Evolutionary conservation across 495 filamentous ascomycete species (phyloP).

Genomic region (Aspergillus bridgeri): DNA sequence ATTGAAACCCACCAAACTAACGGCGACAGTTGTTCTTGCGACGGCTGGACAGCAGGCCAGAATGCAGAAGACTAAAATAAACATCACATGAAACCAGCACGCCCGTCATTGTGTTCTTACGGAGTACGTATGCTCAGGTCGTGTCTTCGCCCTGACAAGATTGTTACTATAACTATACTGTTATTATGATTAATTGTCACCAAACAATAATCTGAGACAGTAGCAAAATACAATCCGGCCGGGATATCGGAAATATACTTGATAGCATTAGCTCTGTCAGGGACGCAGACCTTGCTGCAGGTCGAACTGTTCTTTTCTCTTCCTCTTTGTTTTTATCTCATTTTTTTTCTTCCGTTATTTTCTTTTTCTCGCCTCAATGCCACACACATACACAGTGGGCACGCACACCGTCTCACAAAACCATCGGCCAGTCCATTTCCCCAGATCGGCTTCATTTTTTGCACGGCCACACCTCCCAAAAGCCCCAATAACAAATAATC

Average conservation of each 20-base stretch:
- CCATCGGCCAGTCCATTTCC: slow-evolving; percentile 15
- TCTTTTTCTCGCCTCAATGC: slow-evolving; percentile 18
- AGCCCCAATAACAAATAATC: slow-evolving; percentile 11
- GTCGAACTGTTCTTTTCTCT: slow-evolving; percentile 1
- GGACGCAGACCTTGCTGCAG: slow-evolving; percentile 17
- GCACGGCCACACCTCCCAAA: slow-evolving; percentile 11
- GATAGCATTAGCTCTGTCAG: slow-evolving; percentile 16
- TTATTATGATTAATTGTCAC: no score
- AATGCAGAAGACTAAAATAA: background rate
- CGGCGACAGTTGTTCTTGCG: background rate
- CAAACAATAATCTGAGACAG: no score
- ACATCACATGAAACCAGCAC: background rate
- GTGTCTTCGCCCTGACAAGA: no score
- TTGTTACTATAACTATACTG: no score
- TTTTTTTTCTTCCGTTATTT: background rate
- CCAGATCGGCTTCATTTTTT: slow-evolving; percentile 18
- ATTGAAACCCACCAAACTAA: no score
- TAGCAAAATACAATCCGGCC: no score
- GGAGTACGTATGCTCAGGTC: no score
- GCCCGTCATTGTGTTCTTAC: background rate
- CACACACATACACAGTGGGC: slow-evolving; percentile 22
- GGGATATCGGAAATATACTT: slow-evolving; percentile 11
- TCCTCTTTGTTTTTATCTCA: background rate
- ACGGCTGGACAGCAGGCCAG: background rate
- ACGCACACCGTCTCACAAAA: slow-evolving; percentile 22